Evolutionary conservation across 176 grass and related monocot species (phyloP), one percentile per base, ranked within the genome.

Genomic region (Oryza nivara): DNA sequence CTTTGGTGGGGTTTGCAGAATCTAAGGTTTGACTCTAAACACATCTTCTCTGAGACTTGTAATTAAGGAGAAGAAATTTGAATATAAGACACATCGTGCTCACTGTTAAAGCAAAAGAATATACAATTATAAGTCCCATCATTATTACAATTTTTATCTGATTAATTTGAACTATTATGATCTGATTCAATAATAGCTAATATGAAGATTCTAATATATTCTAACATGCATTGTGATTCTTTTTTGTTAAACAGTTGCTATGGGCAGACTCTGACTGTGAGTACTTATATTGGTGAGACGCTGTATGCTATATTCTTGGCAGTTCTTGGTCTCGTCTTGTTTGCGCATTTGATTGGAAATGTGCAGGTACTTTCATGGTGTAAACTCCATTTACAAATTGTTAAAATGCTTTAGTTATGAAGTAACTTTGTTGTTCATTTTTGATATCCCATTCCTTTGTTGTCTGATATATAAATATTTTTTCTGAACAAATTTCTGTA

Each of bases 1-100:
- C 92, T 99, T 68, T 99, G 96, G 96, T 99, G 96, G 96, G 96
- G 96, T 70, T 95, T 99, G 70, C 96, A 99, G 81, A 99, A 94
- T 91, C 89, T 99, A 76, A 99, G 96, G 96, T 99, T 94, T 80
- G 68, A 82, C 45, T 65, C 80, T 79, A 38, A 49, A 75, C 17
- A 82, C 11, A 46, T 68, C 10, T 88, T 34, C 17, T 10, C 10
- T 68, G 75, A 17, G 6, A 40, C 16, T 48, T 19, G 45, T 79
- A 26, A 9, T 78, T 85, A 44, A 61, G 70, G 52, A 38, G 19
- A 44, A 35, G n/a, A 44, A 86, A 28, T 67, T 67, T 69, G 4
- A 68, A 40, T 11, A 45, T 23, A 45, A 80, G 60, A 14, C 41
- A 82, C 32, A 15, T 12, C 68, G 6, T 58, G 9, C 46, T 87